Evolutionary conservation across 2,329 filamentous ascomycete species (phyloP).

Genomic region (Cadophora luteo-olivacea): DNA sequence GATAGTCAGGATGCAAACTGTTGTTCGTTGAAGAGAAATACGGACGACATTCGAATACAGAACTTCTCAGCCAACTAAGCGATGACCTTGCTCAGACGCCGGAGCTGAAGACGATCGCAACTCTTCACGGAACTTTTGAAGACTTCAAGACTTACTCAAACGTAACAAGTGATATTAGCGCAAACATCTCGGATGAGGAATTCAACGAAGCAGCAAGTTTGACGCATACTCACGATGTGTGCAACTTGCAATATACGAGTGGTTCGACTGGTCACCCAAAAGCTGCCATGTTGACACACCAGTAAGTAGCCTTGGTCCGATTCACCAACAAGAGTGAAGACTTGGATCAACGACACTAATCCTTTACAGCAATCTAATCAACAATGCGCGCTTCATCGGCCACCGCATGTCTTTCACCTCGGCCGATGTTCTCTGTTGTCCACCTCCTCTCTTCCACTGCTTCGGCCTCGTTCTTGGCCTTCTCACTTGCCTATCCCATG

Average conservation of each 20-base stretch:
- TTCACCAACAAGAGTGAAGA: no score
- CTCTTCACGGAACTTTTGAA: slow-evolving; percentile 61
- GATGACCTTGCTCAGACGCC: slow-evolving; percentile 21
- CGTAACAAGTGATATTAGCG: slow-evolving; percentile 60
- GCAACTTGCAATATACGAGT: slow-evolving; percentile 77
- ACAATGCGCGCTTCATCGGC: slow-evolving; percentile 38
- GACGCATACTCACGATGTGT: slow-evolving; percentile 70
- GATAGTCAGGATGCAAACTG: slow-evolving; percentile 66
- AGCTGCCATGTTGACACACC: slow-evolving; percentile 72
- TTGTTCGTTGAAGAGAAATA: slow-evolving; percentile 77
- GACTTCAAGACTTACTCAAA: slow-evolving; percentile 66
- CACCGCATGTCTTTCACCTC: slow-evolving; percentile 60
- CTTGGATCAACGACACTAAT: no score
- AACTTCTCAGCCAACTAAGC: slow-evolving; percentile 61
- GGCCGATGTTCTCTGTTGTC: slow-evolving; percentile 77
- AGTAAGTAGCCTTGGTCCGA: slow-evolving; percentile 26
- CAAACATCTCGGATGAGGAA: slow-evolving; percentile 54
- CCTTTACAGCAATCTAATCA: slow-evolving; percentile 41
- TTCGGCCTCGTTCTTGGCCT: slow-evolving; percentile 81
- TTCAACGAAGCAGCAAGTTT: slow-evolving; percentile 60
- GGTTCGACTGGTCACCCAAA: slow-evolving; percentile 78
- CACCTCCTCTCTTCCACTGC: slow-evolving; percentile 85
- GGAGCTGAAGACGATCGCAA: slow-evolving; percentile 58
- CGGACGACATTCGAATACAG: slow-evolving; percentile 67
- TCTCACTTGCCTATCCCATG: slow-evolving; percentile 75